Percentiles rank a stretch among this genome's conserved stretches.
phyloP scores from a whole-genome alignment of 2,329 filamentous ascomycete genomes.

The Nemania diffusa region DNA sequence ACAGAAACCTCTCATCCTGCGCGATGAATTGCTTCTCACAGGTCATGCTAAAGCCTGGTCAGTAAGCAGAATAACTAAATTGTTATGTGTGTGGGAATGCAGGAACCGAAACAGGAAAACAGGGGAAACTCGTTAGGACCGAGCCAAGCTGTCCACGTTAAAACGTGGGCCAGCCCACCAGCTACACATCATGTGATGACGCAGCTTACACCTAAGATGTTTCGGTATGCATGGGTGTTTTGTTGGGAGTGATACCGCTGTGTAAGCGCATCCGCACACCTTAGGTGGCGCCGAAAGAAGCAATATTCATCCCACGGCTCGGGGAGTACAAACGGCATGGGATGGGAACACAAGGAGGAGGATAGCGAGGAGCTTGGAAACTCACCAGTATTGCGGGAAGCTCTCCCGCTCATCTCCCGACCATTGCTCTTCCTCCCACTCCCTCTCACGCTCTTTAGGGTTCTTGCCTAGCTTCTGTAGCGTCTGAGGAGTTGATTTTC shows the following conservation, averaged over 20 bases:
- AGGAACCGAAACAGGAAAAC: conserved; percentile 46
- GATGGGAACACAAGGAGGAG: conserved; percentile 19
- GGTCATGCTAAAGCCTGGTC: conserved; percentile 63
- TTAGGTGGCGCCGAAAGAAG: conserved; percentile 40
- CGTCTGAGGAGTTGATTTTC: conserved; percentile 54
- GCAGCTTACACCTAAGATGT: conserved; percentile 40
- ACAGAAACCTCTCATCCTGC: conserved; percentile 66
- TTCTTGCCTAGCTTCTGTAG: conserved; percentile 62
- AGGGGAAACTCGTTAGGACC: conserved; percentile 24
- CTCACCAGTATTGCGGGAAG: conserved; percentile 74
- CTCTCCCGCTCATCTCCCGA: conserved; percentile 70
- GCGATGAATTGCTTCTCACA: conserved; percentile 74
- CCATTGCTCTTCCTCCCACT: conserved; percentile 60
- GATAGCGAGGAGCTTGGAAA: conserved; percentile 40
- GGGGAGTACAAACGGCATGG: conserved; percentile 25
- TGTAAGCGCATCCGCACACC: conserved; percentile 36
- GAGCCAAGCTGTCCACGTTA: conserved; percentile 33
- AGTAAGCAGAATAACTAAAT: conserved; percentile 44
- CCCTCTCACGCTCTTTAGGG: conserved; percentile 62
- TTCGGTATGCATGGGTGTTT: conserved; percentile 36
- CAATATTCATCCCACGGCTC: conserved; percentile 18
- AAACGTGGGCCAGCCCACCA: conserved; percentile 37
- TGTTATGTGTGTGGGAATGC: conserved; percentile 42
- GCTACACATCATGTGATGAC: conserved; percentile 43
- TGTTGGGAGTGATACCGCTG: conserved; percentile 25